Percentiles rank a stretch among this genome's conserved stretches.
Conservation (phyloP, 352 stramenopile genomes). For the Globisporangium uncinulatum region DNA sequence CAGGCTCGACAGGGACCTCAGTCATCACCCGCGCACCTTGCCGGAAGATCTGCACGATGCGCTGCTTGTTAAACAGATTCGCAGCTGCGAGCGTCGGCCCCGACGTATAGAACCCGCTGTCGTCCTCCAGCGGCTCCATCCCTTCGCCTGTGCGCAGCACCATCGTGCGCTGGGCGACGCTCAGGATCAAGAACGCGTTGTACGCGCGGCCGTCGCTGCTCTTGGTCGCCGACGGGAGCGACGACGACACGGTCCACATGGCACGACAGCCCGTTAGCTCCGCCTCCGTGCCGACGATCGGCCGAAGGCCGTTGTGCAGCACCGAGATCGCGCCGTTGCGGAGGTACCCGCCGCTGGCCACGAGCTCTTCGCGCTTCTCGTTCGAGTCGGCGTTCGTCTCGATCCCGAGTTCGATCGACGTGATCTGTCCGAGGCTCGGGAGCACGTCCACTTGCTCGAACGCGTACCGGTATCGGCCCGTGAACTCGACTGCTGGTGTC, state of each 20-base stretch:
- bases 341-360: constrained; percentile 66
- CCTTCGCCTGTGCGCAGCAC: constrained; percentile 79
- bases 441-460: constrained; percentile 61
- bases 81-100: constrained; percentile 69
- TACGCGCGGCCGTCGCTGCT: constrained; percentile 51
- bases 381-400: constrained; percentile 74
- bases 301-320: constrained; percentile 70
- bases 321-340: constrained; percentile 65
- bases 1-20: constrained; percentile 37
- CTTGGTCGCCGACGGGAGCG: constrained; percentile 31
- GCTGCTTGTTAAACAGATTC: constrained; percentile 77
- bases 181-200: constrained; percentile 80
- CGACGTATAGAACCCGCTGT: constrained; percentile 81
- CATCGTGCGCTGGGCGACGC: constrained; percentile 78
- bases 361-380: constrained; percentile 71
- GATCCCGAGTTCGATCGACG: constrained; percentile 72
- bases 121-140: constrained; percentile 79
- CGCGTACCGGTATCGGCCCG: constrained; percentile 36
- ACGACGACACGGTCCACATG: constrained; percentile 84
- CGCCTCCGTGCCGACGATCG: constrained; percentile 79
- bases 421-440: constrained; percentile 75
- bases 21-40: constrained; percentile 81
- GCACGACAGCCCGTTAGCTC: constrained; percentile 76
- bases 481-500: background rate
- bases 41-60: constrained; percentile 85